Percentiles rank a stretch among this genome's conserved stretches.
Conservation (phyloP, 805 yeast genomes). For the Nakazawaea sp. region DNA sequence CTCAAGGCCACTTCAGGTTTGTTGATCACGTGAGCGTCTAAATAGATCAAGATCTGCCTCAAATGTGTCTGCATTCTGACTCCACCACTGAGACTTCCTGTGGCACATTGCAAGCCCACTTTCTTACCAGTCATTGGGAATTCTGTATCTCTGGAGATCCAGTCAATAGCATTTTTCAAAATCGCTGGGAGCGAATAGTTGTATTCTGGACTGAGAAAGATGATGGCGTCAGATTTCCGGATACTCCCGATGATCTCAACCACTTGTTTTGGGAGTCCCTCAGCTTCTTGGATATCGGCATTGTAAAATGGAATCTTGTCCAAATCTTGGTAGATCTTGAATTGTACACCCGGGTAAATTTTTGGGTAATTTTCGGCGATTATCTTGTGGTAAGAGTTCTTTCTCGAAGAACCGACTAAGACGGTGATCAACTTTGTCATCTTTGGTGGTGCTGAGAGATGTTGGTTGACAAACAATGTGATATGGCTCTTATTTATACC, state of each 20-base stretch:
- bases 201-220: conserved; percentile 8
- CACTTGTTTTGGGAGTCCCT: conserved; percentile 4
- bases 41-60: conserved; percentile 6
- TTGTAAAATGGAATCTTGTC: conserved; percentile 8
- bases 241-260: conserved; percentile 1
- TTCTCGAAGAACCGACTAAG: conserved; percentile 6
- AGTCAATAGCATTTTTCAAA: conserved; percentile 8
- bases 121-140: conserved; percentile 5
- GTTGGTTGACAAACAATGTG: no score
- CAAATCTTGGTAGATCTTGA: conserved; percentile 1
- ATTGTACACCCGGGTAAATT: conserved; percentile 3
- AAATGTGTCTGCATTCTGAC: conserved; percentile 4
- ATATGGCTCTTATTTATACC: no score
- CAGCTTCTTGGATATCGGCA: conserved; percentile 2
- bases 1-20: conserved; percentile 6
- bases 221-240: conserved; percentile 3
- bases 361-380: conserved; percentile 6
- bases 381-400: conserved; percentile 6
- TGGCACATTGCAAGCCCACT: conserved; percentile 3
- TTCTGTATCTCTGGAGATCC: conserved; percentile 7
- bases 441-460: no score
- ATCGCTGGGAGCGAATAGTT: conserved; percentile 2
- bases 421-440: conserved; percentile 5
- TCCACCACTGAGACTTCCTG: conserved; percentile 4
- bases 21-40: conserved; percentile 3